phyloP scores from a whole-genome alignment of 805 yeast genomes.

The Candida palmyrensis region DNA sequence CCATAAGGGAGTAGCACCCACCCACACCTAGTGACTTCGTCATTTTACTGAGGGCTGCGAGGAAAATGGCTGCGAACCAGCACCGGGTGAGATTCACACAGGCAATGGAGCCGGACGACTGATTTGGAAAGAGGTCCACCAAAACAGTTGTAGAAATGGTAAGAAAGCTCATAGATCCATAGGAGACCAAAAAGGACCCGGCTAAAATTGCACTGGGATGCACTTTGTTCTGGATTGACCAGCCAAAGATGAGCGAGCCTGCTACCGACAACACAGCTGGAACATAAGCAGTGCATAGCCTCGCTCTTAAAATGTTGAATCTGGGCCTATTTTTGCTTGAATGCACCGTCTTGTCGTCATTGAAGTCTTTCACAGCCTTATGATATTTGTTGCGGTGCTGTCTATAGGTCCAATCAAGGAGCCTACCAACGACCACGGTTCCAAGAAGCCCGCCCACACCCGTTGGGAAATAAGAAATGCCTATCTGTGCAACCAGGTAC shows the following conservation, averaged over 20 bases:
- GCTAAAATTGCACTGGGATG: conserved; percentile 50
- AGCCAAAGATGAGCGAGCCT: conserved; percentile 54
- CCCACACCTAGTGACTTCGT: conserved; percentile 51
- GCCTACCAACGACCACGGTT: conserved; percentile 49
- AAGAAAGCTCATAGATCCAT: conserved; percentile 50
- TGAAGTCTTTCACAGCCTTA: no score
- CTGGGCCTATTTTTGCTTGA: conserved; percentile 13
- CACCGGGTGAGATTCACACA: conserved; percentile 69
- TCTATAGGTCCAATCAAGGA: conserved; percentile 48
- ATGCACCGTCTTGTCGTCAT: no score
- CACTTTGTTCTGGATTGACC: conserved; percentile 52
- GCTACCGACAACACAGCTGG: conserved; percentile 40
- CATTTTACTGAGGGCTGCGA: conserved; percentile 64
- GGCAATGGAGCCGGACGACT: conserved; percentile 66
- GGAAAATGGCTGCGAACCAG: conserved; percentile 56
- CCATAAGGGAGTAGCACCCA: conserved; percentile 69
- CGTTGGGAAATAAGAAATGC: conserved; percentile 63
- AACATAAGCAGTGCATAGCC: conserved; percentile 36
- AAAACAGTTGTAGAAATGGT: conserved; percentile 56
- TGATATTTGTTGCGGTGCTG: conserved; percentile 20
- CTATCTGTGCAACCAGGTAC: conserved; percentile 49
- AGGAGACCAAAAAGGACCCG: conserved; percentile 48
- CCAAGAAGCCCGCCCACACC: conserved; percentile 63
- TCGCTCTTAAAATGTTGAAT: conserved; percentile 49
- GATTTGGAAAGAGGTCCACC: conserved; percentile 65